These are phyloP conservation scores for Colletotrichum sp. DNA, from an alignment of 2,329 filamentous ascomycete genomes.

Conservation along the genomic window DNA sequence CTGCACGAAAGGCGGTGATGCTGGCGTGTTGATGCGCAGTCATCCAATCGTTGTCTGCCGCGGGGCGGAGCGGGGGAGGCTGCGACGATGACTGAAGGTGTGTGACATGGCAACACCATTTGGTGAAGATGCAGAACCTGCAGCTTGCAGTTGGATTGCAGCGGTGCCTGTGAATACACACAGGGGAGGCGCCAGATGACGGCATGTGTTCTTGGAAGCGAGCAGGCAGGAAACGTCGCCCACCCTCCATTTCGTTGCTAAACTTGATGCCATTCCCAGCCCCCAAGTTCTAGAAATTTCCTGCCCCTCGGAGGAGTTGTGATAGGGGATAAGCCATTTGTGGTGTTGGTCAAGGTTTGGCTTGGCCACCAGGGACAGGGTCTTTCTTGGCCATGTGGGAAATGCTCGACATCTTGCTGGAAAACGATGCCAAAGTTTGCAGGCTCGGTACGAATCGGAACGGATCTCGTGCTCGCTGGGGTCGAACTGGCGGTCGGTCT, in stretches of 20 bases:
- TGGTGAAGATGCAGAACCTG: constrained; percentile 5
- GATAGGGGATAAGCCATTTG: not conserved
- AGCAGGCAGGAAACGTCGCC: not conserved
- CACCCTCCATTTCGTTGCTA: not conserved
- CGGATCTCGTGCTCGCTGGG: constrained; percentile 3
- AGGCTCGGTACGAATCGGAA: constrained; percentile 16
- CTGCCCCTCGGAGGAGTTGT: not conserved
- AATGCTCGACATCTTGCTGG: constrained; percentile 2
- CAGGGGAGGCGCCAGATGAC: constrained; percentile 5
- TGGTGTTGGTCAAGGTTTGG: not conserved
- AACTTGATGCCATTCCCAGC: constrained; percentile 12
- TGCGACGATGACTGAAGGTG: constrained; percentile 1
- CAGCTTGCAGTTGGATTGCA: constrained; percentile 10
- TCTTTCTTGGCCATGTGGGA: not conserved
- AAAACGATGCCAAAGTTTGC: not conserved
- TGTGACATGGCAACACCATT: constrained; percentile 15
- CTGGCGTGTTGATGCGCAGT: not conserved
- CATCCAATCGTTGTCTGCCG: constrained; percentile 10
- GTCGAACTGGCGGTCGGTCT: constrained; percentile 17
- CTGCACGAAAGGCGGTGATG: constrained; percentile 1
- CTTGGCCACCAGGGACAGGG: not conserved
- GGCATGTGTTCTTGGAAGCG: not conserved
- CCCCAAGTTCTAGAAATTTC: constrained; percentile 8
- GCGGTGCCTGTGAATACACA: constrained; percentile 8
- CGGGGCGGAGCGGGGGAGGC: constrained; percentile 18